Evolutionary conservation across 805 yeast species (phyloP), one percentile per base, ranked within the genome.

Genomic region (Clavispora santaluciae): DNA sequence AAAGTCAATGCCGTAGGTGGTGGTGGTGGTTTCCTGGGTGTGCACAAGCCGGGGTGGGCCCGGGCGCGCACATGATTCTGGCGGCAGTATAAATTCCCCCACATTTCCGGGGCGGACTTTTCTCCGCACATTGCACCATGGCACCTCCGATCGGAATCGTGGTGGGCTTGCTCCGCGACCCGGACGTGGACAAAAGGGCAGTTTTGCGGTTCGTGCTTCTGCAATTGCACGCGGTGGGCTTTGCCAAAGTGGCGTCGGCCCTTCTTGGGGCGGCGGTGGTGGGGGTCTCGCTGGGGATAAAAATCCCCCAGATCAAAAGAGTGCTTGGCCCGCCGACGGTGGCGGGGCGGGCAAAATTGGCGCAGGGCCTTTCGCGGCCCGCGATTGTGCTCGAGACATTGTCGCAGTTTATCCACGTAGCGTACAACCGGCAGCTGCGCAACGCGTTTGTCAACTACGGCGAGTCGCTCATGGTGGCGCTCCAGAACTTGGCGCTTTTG

Each of bases 251-350:
- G 4, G 48, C 64, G 17, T 55, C 72, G 4, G 50, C 59, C 23
- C 37, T 63, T 13, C 53, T 67, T 13, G 63, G 72, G 3, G 56
- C 64, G 2, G 44, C 55, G 11, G 57, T 62, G 38, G 72, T 68
- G 17, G 72, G 63, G 1, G 64, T 50, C 3, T 64, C 72, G 18
- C 61, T 69, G 33, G 48, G 68, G 13, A 62, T 68, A 42, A 62
- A 64, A 52, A 47, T 68, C 20, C 75, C 75, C 3, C 75, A 69
- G 42, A 68, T 69, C 39, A 43, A 42, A 31, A 68, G 68, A 50
- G 60, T 69, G 35, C 36, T 60, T 29, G 48, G 45, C 17, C 70
- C 68, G 4, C 39, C 46, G 30, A 40, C 52, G 11, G 47, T 61
- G 24, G 46, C 51, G 13, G 55, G 49, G 11, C 50, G 64, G 21